phyloP scores from a whole-genome alignment of 768 basidiomycete species.

The Leucogyrophana mollusca region DNA sequence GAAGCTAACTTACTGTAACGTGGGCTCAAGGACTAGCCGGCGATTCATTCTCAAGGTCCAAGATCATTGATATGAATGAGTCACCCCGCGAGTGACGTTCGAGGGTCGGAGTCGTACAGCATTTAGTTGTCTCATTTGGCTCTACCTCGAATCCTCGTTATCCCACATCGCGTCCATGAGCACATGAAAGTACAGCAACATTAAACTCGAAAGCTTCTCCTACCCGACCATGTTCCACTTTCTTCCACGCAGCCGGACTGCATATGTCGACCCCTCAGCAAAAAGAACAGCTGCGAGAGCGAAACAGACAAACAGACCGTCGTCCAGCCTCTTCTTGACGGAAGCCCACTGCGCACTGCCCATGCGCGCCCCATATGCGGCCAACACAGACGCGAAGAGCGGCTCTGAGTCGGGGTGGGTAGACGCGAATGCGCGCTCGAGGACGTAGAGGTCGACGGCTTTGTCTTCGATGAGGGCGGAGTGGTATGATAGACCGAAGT shows the following conservation, averaged over 20 bases:
- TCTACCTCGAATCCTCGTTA: too few relatives aligned
- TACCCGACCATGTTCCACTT: constrained; percentile 95
- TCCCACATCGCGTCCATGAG: too few relatives aligned
- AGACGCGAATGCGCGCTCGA: constrained; percentile 93
- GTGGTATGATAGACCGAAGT: constrained; percentile 89
- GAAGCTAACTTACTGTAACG: too few relatives aligned
- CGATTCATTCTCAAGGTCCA: too few relatives aligned
- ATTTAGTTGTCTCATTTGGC: too few relatives aligned
- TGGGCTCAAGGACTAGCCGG: too few relatives aligned
- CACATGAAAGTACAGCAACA: too few relatives aligned
- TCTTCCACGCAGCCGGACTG: constrained; percentile 82
- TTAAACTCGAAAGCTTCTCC: too few relatives aligned
- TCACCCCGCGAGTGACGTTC: too few relatives aligned
- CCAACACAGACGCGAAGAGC: constrained; percentile 66
- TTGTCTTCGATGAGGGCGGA: constrained; percentile 89
- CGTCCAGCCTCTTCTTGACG: constrained; percentile 65
- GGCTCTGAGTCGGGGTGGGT: constrained; percentile 90
- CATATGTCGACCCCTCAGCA: constrained; percentile 8
- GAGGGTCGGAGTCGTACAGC: too few relatives aligned
- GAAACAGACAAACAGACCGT: constrained; percentile 46
- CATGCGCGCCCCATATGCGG: constrained; percentile 56
- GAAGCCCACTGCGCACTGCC: constrained; percentile 69
- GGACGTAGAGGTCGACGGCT: constrained; percentile 95
- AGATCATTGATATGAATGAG: too few relatives aligned
- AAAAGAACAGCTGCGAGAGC: background rate